Evolutionary conservation across 176 grass and related monocot species (phyloP), one percentile per base, ranked within the genome.

Genomic region (Musa beccarii): DNA sequence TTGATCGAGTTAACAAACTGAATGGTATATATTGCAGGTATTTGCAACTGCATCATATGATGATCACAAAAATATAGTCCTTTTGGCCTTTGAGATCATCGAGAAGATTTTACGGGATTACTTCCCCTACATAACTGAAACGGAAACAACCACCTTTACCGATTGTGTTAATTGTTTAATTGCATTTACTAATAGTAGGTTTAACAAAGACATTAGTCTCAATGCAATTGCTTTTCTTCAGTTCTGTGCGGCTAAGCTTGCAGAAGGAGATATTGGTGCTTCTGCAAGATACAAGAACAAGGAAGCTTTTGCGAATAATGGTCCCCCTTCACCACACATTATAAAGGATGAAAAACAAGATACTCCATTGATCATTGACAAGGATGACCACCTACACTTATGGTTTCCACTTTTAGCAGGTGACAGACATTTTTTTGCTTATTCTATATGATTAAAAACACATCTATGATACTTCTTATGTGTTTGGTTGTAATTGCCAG

Each of bases 371-470:
- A 79, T 89, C 56, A 77, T 89, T 49, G 90, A 94, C 71, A 99
- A 93, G 83, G 94, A 98, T 68, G 94, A 98, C 79, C 81, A 86
- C 81, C 84, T 99, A 75, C 96, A 99, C 82, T 99, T 99, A 22
- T 99, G 96, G 96, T 99, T 94, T 78, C 96, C 96, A 80, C 85
- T 99, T 76, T 89, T 99, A 88, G 96, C 91, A 79, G 96, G 96
- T 99, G 82, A 51, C 51, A 3, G 52, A 64, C 10, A 55, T 10
- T 74, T 62, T 19, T 26, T 28, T 20, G 57, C 34, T 26, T 63
- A n/a, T 63, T 73, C 9, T 63, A 25, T 49, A 65, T 65, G 25
- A 19, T 22, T 57, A 53, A 17, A 7, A 52, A 34, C 29, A 34
- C 29, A 34, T 34, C 29, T 34, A 34, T 34, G 29, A 34, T 34